Conservation (phyloP, 495 filamentous ascomycete species). For the Hyaloscypha bicolor region DNA sequence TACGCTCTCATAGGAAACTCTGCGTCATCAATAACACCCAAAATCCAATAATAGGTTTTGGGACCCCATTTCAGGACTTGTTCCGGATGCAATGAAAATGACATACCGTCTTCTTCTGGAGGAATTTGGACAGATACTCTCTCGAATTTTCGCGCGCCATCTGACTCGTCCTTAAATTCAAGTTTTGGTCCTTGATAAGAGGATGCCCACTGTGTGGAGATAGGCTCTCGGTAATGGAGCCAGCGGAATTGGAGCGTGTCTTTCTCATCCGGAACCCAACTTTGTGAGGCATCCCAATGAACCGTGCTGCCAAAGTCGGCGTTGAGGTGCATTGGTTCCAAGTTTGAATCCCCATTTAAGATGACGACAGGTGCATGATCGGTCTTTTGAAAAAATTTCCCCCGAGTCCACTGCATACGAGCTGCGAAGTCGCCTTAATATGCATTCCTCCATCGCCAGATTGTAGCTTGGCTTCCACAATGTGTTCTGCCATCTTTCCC, state of each 20-base stretch:
- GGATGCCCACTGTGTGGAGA: constrained; percentile 44
- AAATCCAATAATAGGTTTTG: constrained; percentile 41
- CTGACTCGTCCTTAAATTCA: constrained; percentile 35
- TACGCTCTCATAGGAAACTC: constrained; percentile 42
- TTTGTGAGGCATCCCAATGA: constrained; percentile 43
- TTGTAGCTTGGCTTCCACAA: constrained; percentile 48
- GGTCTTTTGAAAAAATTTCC: constrained; percentile 31
- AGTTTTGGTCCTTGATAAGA: constrained; percentile 41
- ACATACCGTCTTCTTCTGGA: constrained; percentile 38
- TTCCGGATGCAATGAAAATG: constrained; percentile 36
- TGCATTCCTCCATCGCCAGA: constrained; percentile 52
- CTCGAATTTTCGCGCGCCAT: constrained; percentile 16
- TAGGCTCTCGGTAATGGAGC: constrained; percentile 50
- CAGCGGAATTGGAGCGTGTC: constrained; percentile 46
- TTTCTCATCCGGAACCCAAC: constrained; percentile 44
- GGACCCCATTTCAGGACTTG: constrained; percentile 32
- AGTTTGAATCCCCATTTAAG: constrained; percentile 40
- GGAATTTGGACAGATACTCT: constrained; percentile 41
- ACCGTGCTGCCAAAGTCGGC: constrained; percentile 40
- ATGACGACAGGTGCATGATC: constrained; percentile 48
- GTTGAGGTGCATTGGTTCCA: constrained; percentile 38
- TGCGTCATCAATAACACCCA: constrained; percentile 45
- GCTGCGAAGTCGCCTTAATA: constrained; percentile 54
- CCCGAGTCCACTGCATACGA: constrained; percentile 50
- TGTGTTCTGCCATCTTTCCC: constrained; percentile 41